Base-by-base conservation (phyloP, 1,284 basidiomycete genomes). In the Stygiomarasmius scandens region DNA sequence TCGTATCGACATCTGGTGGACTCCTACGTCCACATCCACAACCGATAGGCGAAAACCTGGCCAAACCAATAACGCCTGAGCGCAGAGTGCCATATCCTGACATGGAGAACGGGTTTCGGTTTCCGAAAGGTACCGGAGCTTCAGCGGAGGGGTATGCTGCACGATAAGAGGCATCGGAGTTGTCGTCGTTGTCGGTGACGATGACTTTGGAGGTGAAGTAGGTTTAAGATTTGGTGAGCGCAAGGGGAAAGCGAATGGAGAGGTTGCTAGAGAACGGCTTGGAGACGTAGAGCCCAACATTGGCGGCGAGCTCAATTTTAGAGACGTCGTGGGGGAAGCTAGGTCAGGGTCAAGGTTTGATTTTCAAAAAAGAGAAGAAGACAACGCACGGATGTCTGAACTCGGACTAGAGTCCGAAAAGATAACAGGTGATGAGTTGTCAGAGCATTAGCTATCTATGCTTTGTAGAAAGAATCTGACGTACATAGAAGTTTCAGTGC, bases 401-500 rank as follows among this genome's bases (percentile, higher is more conserved):
- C 8, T 12, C 6, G 38, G 38, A 41, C 14, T 41, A n/a, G 38
- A 12, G n/a, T n/a, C n/a, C n/a, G n/a, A n/a, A n/a, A n/a, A n/a
- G n/a, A n/a, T n/a, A n/a, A n/a, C n/a, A n/a, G n/a, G n/a, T n/a
- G n/a, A n/a, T n/a, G n/a, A n/a, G n/a, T n/a, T n/a, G n/a, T n/a
- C n/a, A n/a, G n/a, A n/a, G n/a, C n/a, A n/a, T n/a, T n/a, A n/a
- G n/a, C n/a, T n/a, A n/a, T n/a, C n/a, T n/a, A n/a, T n/a, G n/a
- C n/a, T n/a, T n/a, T n/a, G n/a, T n/a, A n/a, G n/a, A n/a, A n/a
- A n/a, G n/a, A n/a, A n/a, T n/a, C n/a, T n/a, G n/a, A 78, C 82
- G 64, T 78, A 89, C 83, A 90, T 83, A 38, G 88, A 90, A 22
- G 89, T 89, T 3, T 89, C 88, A 2, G 86, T 89, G 24, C 87